Evolutionary conservation across 164 flowering plant genomes (phyloP).

Genomic region (Paratinospora sagittata): DNA sequence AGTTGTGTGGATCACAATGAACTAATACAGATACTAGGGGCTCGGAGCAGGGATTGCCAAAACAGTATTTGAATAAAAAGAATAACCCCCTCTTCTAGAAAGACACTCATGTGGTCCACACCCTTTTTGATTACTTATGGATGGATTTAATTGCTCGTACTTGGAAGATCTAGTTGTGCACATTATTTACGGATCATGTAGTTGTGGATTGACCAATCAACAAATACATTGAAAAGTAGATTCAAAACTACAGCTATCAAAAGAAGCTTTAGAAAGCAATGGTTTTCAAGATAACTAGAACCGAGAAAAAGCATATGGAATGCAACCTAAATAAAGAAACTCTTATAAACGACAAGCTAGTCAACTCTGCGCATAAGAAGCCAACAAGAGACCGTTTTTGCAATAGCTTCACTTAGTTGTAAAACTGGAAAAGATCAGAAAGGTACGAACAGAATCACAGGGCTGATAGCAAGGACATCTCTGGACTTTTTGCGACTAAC

Average conservation of each 20-base stretch:
- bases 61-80: too few species aligned
- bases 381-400: too few species aligned
- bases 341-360: background rate
- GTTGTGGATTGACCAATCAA: background rate
- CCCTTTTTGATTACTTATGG: background rate
- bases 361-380: too few species aligned
- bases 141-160: background rate
- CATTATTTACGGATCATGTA: background rate
- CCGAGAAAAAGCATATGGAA: background rate
- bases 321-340: background rate
- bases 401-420: too few species aligned
- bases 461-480: background rate
- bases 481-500: background rate
- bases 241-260: background rate
- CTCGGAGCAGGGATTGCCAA: background rate
- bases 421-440: too few species aligned
- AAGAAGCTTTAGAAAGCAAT: background rate
- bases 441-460: too few species aligned
- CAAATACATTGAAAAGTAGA: background rate
- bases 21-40: background rate
- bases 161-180: background rate
- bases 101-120: too few species aligned
- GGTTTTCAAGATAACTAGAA: background rate
- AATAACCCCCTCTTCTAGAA: too few species aligned
- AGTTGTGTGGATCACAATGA: background rate